These are phyloP conservation scores for Neurospora sp. DNA, from an alignment of 495 filamentous ascomycete genomes.

Conservation along the genomic window DNA sequence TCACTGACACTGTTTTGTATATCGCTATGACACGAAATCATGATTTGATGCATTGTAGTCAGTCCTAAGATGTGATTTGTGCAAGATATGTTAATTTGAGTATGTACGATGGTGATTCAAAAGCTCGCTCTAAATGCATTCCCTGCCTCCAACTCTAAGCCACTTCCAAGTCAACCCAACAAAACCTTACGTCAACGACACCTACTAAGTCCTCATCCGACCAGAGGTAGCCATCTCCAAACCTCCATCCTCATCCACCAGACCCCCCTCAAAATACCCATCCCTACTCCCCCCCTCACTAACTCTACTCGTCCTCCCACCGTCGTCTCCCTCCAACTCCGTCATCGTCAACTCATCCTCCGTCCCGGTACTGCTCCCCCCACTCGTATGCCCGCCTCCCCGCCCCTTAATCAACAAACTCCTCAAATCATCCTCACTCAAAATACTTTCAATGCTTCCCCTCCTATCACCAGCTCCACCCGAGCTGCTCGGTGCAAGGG, in stretches of 20 bases:
- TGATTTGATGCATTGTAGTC: background rate
- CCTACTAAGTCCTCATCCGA: background rate
- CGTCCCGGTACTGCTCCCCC: conserved; percentile 2
- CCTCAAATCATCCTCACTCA: conserved; percentile 21
- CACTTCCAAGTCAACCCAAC: background rate
- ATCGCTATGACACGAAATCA: background rate
- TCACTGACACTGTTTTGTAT: background rate
- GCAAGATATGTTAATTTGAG: background rate
- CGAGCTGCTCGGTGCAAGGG: background rate
- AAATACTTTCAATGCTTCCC: conserved; percentile 17
- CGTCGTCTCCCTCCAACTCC: conserved; percentile 9
- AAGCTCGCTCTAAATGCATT: background rate
- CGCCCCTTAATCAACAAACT: conserved; percentile 6
- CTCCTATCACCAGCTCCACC: conserved; percentile 5
- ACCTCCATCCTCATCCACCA: background rate
- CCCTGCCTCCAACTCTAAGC: background rate
- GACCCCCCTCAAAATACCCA: background rate
- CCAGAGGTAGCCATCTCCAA: conserved; percentile 1
- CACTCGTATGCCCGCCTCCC: background rate
- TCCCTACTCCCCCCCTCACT: background rate
- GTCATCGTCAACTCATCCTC: conserved; percentile 15
- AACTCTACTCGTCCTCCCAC: background rate
- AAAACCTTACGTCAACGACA: background rate
- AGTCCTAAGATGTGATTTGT: background rate
- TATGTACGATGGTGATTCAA: background rate